Percentiles rank a stretch among this genome's conserved stretches.
phyloP scores from a whole-genome alignment of 805 yeast species.

The Sugiyamaella floridensis region DNA sequence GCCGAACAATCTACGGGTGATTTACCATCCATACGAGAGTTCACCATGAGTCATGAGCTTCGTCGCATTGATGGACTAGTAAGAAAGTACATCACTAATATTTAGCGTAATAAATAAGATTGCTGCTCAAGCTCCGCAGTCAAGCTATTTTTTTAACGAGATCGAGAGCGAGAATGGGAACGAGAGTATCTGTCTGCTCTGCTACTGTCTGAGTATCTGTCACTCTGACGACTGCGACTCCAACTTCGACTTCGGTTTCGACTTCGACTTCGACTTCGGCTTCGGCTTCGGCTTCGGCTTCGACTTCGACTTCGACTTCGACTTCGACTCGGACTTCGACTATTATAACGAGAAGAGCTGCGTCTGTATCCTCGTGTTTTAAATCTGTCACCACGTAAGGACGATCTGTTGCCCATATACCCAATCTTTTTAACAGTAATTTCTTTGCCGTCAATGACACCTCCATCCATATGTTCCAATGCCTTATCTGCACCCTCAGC shows the following conservation, averaged over 20 bases:
- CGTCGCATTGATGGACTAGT: not conserved
- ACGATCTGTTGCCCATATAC: not conserved
- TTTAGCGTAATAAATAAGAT: no score
- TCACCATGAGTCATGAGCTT: not conserved
- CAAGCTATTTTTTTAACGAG: no score
- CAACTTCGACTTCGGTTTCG: not conserved
- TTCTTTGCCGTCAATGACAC: slow-evolving; percentile 12
- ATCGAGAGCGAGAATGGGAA: not conserved
- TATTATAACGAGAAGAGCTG: no score
- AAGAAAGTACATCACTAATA: not conserved
- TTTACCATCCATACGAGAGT: not conserved
- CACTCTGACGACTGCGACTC: not conserved
- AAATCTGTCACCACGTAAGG: not conserved
- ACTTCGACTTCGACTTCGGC: not conserved
- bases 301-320: not conserved
- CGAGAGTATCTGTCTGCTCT: not conserved
- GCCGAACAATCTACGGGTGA: not conserved
- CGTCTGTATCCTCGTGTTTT: no score
- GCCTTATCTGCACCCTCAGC: slow-evolving; percentile 13
- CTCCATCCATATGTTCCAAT: slow-evolving; percentile 13
- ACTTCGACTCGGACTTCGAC: not conserved
- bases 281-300: not conserved
- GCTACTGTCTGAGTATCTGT: not conserved
- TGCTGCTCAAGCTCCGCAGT: no score
- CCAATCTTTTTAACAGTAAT: not conserved